These are phyloP conservation scores for Fonsecaea monophora DNA, from an alignment of 2,329 filamentous ascomycete species.

Conservation along the genomic window DNA sequence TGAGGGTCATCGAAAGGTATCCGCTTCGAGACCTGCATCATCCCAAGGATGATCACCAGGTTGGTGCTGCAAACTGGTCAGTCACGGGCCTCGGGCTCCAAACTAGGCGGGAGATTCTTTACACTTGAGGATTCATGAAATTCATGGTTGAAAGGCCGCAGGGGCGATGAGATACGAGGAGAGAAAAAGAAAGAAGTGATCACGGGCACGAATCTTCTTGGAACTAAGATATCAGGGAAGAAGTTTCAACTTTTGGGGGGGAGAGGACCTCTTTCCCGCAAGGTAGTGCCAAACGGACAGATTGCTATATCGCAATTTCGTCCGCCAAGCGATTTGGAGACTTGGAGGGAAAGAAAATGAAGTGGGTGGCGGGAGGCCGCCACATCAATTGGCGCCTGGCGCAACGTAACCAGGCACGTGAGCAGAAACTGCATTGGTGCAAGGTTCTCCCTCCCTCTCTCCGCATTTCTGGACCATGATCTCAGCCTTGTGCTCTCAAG, in stretches of 20 bases:
- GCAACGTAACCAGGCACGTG: not conserved
- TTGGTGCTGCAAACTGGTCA: constrained; percentile 71
- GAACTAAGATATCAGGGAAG: not conserved
- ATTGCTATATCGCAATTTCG: constrained; percentile 21
- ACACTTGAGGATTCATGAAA: constrained; percentile 32
- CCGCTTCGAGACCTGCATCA: constrained; percentile 98
- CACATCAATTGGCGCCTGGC: not conserved
- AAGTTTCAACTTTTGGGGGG: not conserved
- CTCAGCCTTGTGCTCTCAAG: not conserved
- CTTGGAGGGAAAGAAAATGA: not conserved
- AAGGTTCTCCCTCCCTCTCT: not conserved
- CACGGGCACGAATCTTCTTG: not conserved
- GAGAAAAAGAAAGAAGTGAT: not conserved
- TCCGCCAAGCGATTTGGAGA: constrained; percentile 7
- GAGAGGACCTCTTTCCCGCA: not conserved
- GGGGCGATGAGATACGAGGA: not conserved
- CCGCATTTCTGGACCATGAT: not conserved
- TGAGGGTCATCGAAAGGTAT: constrained; percentile 91
- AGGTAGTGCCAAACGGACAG: constrained; percentile 21
- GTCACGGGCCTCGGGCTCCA: constrained; percentile 14
- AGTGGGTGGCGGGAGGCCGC: constrained; percentile 4
- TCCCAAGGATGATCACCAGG: constrained; percentile 91
- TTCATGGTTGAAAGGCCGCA: constrained; percentile 23
- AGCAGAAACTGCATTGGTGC: not conserved
- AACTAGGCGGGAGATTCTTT: not conserved